phyloP scores from a whole-genome alignment of 1,139 yeast genomes.

The Saccharomyces hybrid region DNA sequence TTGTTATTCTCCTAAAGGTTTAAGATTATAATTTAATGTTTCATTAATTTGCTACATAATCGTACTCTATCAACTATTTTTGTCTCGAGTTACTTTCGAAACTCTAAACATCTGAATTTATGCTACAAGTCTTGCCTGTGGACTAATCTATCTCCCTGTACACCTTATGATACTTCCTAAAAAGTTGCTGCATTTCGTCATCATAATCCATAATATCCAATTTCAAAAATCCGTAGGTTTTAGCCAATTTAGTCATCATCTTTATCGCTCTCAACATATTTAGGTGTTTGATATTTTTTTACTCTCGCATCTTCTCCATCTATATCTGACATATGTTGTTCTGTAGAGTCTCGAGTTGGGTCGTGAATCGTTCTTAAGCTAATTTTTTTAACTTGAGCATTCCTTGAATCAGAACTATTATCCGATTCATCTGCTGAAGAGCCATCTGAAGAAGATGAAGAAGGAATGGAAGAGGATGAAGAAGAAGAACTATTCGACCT shows the following conservation, averaged over 20 bases:
- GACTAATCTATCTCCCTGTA: too few relatives aligned
- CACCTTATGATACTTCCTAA: neutral
- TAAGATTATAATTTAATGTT: too few relatives aligned
- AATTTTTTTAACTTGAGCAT: neutral
- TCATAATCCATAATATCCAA: neutral
- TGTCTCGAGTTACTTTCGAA: neutral
- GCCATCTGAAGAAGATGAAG: neutral
- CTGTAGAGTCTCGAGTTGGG: neutral
- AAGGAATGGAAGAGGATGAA: neutral
- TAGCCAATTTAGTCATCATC: neutral
- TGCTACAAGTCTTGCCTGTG: too few relatives aligned
- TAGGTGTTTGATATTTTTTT: neutral
- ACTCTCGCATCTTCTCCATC: neutral
- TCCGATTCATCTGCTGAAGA: neutral
- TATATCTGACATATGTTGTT: neutral
- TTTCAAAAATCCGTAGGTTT: neutral
- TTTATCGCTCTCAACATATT: neutral
- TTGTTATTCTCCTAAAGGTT: too few relatives aligned
- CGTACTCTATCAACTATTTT: neutral
- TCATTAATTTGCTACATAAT: neutral
- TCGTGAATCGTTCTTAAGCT: neutral
- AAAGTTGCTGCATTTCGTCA: neutral
- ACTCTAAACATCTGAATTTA: too few relatives aligned
- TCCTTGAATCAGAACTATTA: neutral
- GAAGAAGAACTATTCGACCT: neutral